A percentile compares a stretch with the other conserved stretches of the same genome.
These are phyloP conservation scores for Middelhovenomyces tepae DNA, from an alignment of 805 yeast genomes.

Conservation along the genomic window DNA sequence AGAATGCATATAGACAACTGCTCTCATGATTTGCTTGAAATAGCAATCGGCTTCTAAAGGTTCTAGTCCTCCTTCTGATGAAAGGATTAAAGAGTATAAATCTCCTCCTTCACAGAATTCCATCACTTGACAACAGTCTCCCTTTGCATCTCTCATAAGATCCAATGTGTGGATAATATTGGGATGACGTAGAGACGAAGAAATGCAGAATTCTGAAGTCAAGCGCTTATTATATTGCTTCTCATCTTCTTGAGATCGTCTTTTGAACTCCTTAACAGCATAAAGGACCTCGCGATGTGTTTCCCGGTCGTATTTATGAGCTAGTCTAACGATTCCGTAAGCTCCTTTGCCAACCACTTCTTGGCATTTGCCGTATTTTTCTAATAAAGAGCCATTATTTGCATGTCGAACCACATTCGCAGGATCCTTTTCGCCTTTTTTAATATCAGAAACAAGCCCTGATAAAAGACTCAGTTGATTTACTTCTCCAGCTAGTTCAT, in stretches of 20 bases:
- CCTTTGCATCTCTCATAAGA: conserved; percentile 63
- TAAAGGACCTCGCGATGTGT: conserved; percentile 39
- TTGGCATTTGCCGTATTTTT: conserved; percentile 89
- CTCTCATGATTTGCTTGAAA: conserved; percentile 76
- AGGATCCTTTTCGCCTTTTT: conserved; percentile 29
- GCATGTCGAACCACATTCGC: conserved; percentile 22
- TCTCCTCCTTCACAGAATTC: conserved; percentile 91
- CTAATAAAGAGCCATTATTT: conserved; percentile 47
- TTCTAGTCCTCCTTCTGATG: conserved; percentile 46
- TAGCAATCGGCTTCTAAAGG: conserved; percentile 77
- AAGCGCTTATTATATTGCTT: conserved; percentile 58
- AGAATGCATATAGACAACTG: conserved; percentile 75
- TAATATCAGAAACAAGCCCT: conserved; percentile 25
- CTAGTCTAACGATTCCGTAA: conserved; percentile 84
- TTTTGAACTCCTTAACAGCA: conserved; percentile 72
- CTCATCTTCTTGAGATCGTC: conserved; percentile 49
- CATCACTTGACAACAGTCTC: conserved; percentile 83
- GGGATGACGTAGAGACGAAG: conserved; percentile 64
- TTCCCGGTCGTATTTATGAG: conserved; percentile 47
- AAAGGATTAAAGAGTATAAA: conserved; percentile 49
- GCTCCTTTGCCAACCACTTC: conserved; percentile 92
- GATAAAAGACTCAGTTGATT: conserved; percentile 23
- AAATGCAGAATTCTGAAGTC: conserved; percentile 84
- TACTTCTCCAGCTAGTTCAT: conserved; percentile 1
- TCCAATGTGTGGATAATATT: conserved; percentile 74